Base-by-base conservation (phyloP, 441 rosid species). In the Mallotus repandus region DNA sequence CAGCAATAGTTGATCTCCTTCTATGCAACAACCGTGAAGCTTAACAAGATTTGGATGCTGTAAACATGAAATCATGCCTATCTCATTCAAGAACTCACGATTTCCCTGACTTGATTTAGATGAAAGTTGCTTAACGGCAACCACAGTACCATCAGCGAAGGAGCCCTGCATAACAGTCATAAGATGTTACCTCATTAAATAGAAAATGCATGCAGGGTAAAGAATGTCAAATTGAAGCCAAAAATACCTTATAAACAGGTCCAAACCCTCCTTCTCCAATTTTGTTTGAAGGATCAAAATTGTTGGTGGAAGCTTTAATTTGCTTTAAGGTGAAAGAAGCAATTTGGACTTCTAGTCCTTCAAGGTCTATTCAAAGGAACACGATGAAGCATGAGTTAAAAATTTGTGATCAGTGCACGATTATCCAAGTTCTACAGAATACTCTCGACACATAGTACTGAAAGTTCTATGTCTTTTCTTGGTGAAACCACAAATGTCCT, bases 41-140 rank as follows among this genome's bases (percentile, higher is more conserved):
- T 72, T 85, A 10, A 85, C 89, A 69, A 87, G 89, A 75, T 87
- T 81, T 2, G 86, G 86, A 43, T 84, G 87, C 29, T 85, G 85
- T 19, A 85, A 4, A 52, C 82, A 81, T 0, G 89, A 82, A 52
- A 86, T 89, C 88, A 86, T 84, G 54, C 92, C 90, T 25, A 88
- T 89, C 74, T 89, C 97, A 60, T 83, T 91, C 57, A 91, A 71
- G 70, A 91, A 91, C 72, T 91, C 94, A 1, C 91, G 89, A 68
- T 86, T 88, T 69, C 93, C 97, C 81, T 91, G 97, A 68, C 76
- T 69, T 12, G 97, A 91, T 76, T 83, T 87, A 8, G 93, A 84
- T 15, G 92, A 91, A 0, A 91, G 86, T 67, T 91, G 92, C 79
- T 91, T 91, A n/a, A 91, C 95, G 15, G 92, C 92, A 50, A 91